Conservation (phyloP, 1,139 yeast genomes). For the Meyerozyma elateridarum region DNA sequence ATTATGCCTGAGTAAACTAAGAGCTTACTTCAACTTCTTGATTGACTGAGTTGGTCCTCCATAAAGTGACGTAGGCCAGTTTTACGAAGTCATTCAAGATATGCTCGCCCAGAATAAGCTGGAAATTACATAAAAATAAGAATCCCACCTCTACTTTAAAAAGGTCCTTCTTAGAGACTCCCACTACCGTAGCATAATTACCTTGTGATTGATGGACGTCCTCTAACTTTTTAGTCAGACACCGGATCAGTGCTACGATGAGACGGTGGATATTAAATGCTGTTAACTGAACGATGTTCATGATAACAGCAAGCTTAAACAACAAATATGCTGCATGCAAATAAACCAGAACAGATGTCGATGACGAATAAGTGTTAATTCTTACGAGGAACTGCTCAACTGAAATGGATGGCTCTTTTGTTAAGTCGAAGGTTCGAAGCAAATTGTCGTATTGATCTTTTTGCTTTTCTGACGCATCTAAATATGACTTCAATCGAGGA, state of each 20-base stretch:
- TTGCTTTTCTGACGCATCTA: slow-evolving; percentile 10
- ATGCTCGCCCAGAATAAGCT: slow-evolving; percentile 33
- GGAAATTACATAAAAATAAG: slow-evolving; percentile 38
- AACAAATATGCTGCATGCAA: slow-evolving; percentile 39
- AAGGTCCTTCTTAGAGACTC: slow-evolving; percentile 36
- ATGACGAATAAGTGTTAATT: slow-evolving; percentile 39
- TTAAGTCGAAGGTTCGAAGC: slow-evolving; percentile 30
- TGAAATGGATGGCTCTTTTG: slow-evolving; percentile 32
- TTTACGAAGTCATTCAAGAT: slow-evolving; percentile 30
- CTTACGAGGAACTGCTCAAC: slow-evolving; percentile 35
- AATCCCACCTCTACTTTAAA: slow-evolving; percentile 39
- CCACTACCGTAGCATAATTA: slow-evolving; percentile 43
- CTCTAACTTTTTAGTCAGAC: slow-evolving; percentile 41
- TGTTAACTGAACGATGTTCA: slow-evolving; percentile 30
- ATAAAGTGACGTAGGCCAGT: slow-evolving; percentile 10
- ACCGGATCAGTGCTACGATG: slow-evolving; percentile 38
- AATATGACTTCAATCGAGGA: slow-evolving; percentile 18
- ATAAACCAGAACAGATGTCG: slow-evolving; percentile 38
- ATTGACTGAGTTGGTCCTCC: slow-evolving; percentile 1
- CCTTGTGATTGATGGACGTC: slow-evolving; percentile 43
- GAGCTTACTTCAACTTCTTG: not conserved
- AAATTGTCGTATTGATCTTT: slow-evolving; percentile 24
- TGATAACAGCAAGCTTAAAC: slow-evolving; percentile 31
- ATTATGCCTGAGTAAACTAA: not conserved
- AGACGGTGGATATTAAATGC: slow-evolving; percentile 35